Conservation (phyloP, 2,329 filamentous ascomycete species). For the Diaporthe sp. region DNA sequence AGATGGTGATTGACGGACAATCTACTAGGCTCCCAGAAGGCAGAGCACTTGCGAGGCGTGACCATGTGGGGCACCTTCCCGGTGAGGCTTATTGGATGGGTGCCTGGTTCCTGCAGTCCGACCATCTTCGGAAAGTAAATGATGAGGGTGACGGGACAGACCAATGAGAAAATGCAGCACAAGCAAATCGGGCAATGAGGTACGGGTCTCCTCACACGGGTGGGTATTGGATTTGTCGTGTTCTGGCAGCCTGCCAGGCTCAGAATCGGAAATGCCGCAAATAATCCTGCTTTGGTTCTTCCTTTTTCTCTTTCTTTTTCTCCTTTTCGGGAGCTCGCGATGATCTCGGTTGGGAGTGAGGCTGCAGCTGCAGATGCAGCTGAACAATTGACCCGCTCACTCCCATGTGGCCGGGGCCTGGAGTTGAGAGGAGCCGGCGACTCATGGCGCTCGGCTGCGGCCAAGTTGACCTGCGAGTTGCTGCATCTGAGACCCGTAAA, state of each 20-base stretch:
- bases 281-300: not conserved
- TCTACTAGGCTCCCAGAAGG: not conserved
- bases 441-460: constrained; percentile 24
- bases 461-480: not conserved
- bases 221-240: not conserved
- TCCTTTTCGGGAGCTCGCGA: not conserved
- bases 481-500: not conserved
- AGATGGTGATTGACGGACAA: not conserved
- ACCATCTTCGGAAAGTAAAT: constrained; percentile 22
- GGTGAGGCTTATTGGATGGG: not conserved
- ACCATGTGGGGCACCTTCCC: not conserved
- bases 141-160: not conserved
- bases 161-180: not conserved
- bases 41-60: constrained; percentile 1
- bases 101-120: not conserved
- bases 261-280: constrained; percentile 4
- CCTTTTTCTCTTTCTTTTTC: not conserved
- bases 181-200: no score
- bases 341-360: not conserved
- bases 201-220: not conserved
- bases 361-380: constrained; percentile 7
- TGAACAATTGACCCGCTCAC: constrained; percentile 1
- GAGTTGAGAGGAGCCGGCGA: not conserved
- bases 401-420: not conserved
- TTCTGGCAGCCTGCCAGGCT: not conserved